phyloP scores from a whole-genome alignment of 225 moss, liverwort and hornwort genomes.

The Rhytidiadelphus loreus region DNA sequence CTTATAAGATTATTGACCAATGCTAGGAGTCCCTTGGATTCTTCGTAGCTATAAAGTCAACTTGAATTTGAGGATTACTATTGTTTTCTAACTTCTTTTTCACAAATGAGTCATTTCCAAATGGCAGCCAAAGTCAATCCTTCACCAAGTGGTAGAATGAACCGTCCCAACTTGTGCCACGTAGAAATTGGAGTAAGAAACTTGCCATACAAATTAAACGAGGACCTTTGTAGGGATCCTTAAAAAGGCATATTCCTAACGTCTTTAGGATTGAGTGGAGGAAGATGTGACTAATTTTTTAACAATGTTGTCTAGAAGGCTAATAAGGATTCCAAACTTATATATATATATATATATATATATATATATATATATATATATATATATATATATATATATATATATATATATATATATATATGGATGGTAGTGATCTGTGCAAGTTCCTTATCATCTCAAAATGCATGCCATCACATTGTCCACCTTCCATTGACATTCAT shows the following conservation, averaged over 20 bases:
- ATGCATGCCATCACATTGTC: no score
- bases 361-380: not conserved
- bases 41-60: not conserved
- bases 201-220: not conserved
- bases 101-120: not conserved
- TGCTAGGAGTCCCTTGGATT: not conserved
- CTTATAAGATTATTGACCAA: not conserved
- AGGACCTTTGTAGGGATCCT: rapidly evolving
- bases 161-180: not conserved
- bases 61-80: not conserved
- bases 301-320: not conserved
- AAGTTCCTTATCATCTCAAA: not conserved
- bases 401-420: not conserved
- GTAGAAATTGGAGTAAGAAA: not conserved
- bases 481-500: not conserved
- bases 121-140: not conserved
- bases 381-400: not conserved
- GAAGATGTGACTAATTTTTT: not conserved
- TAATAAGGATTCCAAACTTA: not conserved
- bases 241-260: not conserved
- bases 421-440: rapidly evolving
- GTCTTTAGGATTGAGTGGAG: not conserved
- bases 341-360: not conserved
- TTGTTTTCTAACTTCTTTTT: not conserved
- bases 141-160: not conserved